Evolutionary conservation across 1,139 yeast genomes (phyloP).

Genomic region (Pichia sp.): DNA sequence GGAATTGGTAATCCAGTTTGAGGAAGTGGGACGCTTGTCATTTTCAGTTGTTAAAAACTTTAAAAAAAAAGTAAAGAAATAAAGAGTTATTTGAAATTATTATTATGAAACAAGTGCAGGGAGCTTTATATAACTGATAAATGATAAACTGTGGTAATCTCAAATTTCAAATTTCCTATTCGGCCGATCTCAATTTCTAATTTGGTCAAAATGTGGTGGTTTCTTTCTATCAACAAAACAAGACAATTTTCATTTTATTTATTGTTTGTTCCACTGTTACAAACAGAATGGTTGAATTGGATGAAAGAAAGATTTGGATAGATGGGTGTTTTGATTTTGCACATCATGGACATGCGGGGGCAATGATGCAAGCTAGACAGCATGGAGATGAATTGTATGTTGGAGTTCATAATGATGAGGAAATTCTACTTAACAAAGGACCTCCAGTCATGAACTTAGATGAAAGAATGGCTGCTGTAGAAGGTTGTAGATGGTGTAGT

Average conservation of each 20-base stretch:
- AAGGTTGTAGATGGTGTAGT: slow-evolving; percentile 88
- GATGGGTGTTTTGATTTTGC: slow-evolving; percentile 98
- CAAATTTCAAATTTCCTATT: no score
- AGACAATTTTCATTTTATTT: no score
- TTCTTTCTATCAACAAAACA: no score
- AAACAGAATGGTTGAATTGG: background rate
- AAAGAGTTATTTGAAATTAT: background rate
- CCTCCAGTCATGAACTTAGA: slow-evolving; percentile 84
- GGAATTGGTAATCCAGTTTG: slow-evolving; percentile 29
- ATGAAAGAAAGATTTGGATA: slow-evolving; percentile 59
- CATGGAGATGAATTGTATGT: slow-evolving; percentile 67
- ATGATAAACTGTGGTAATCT: no score
- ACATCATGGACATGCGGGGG: slow-evolving; percentile 97
- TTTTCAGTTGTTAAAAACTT: background rate
- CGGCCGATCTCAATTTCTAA: no score
- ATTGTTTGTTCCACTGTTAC: no score
- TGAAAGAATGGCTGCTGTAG: slow-evolving; percentile 77
- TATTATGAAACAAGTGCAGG: no score
- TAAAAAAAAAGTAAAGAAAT: background rate
- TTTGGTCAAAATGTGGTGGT: no score
- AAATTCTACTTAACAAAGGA: slow-evolving; percentile 75
- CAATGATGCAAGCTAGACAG: slow-evolving; percentile 86
- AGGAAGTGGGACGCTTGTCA: slow-evolving; percentile 12
- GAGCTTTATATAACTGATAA: no score
- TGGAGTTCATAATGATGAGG: slow-evolving; percentile 92